Conservation (phyloP, 257 asterid genomes). For the Paulownia fortunei region DNA sequence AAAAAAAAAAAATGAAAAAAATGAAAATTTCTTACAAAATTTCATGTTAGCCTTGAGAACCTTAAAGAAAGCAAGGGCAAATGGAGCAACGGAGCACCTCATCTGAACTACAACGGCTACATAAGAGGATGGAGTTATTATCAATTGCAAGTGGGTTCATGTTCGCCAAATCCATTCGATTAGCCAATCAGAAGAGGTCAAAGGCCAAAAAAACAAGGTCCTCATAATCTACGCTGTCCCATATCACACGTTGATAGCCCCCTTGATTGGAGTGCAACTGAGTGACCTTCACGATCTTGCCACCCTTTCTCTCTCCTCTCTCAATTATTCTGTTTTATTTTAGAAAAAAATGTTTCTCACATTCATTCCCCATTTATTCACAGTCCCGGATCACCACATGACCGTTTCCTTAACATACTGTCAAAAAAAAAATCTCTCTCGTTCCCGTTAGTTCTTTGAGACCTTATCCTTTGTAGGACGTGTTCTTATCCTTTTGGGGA, state of each 20-base stretch:
- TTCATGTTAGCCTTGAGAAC: no score
- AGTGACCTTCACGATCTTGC: conserved; percentile 15
- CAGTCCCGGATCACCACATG: conserved; percentile 53
- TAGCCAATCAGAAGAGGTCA: conserved; percentile 10
- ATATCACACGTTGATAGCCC: background rate
- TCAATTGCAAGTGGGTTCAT: background rate
- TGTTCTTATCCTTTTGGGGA: background rate
- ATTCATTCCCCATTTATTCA: conserved; percentile 5
- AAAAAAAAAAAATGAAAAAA: no score
- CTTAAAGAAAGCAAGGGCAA: background rate
- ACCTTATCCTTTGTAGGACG: background rate
- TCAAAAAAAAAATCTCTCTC: conserved; percentile 10
- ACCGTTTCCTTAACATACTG: conserved; percentile 27
- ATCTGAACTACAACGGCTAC: background rate
- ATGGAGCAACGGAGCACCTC: background rate
- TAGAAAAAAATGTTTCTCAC: background rate
- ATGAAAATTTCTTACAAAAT: no score
- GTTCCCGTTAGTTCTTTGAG: background rate
- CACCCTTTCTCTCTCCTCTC: background rate
- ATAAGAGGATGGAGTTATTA: background rate
- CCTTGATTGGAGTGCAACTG: background rate
- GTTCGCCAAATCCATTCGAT: background rate
- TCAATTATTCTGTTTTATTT: background rate
- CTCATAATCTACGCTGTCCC: background rate
- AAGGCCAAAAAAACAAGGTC: background rate